Conservation (phyloP, 2,329 filamentous ascomycete genomes). For the Claviceps sp. region DNA sequence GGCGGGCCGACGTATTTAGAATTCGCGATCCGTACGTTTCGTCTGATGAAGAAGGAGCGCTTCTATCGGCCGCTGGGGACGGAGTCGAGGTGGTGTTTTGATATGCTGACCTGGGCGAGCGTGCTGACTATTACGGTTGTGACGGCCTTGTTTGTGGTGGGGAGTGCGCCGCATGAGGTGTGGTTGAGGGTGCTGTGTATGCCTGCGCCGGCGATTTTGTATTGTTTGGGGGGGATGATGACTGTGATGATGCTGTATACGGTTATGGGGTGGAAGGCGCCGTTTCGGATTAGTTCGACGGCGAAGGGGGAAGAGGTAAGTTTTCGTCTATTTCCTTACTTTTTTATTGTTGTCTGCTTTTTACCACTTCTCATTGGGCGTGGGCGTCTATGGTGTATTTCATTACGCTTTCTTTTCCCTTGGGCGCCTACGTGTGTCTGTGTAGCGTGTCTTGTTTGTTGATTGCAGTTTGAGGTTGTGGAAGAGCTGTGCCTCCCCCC, state of each 20-base stretch:
- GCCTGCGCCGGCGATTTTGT: constrained; percentile 36
- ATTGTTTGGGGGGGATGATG: constrained; percentile 30
- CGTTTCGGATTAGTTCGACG: constrained; percentile 51
- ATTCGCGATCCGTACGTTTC: constrained; percentile 33
- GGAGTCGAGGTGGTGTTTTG: constrained; percentile 32
- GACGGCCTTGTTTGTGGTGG: constrained; percentile 35
- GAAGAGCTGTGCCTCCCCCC: too few relatives aligned
- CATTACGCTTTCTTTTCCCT: too few relatives aligned
- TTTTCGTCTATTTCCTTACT: neutral
- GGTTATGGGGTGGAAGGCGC: constrained; percentile 30
- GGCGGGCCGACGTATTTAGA: constrained; percentile 41
- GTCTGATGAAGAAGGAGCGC: constrained; percentile 33
- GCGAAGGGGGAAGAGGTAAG: constrained; percentile 35
- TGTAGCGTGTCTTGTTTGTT: too few relatives aligned
- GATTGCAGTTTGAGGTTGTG: too few relatives aligned
- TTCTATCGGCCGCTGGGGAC: constrained; percentile 37
- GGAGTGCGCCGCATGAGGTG: constrained; percentile 35
- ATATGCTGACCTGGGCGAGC: constrained; percentile 33
- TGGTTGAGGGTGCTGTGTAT: constrained; percentile 36
- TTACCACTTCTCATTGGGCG: neutral
- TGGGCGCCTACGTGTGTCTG: too few relatives aligned
- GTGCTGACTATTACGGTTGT: constrained; percentile 34
- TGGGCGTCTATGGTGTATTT: neutral
- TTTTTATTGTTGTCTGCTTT: neutral
- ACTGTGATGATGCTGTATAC: constrained; percentile 22